These are phyloP conservation scores for Trypanosoma brucei DNA, from an alignment of 208 protist genomes.

Conservation along the genomic window DNA sequence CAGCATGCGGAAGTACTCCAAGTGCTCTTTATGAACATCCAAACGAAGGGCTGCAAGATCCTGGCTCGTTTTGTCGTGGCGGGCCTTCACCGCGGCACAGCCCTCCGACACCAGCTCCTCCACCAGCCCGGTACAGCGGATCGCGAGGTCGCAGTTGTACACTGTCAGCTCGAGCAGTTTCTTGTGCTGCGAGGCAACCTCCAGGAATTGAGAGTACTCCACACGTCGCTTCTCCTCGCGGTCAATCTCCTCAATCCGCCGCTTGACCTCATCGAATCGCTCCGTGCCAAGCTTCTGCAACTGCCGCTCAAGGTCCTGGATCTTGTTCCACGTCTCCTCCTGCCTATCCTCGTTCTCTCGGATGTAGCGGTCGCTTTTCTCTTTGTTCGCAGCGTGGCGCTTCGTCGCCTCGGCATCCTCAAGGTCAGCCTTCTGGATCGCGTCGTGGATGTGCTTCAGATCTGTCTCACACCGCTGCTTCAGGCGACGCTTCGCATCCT, in stretches of 20 bases:
- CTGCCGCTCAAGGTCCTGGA: slow-evolving; percentile 7
- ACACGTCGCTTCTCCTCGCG: slow-evolving; percentile 7
- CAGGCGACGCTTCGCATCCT: slow-evolving; percentile 8
- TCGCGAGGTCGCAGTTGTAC: slow-evolving; percentile 7
- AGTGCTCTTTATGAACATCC: slow-evolving; percentile 6
- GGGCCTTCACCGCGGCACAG: slow-evolving; percentile 5
- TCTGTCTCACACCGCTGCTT: slow-evolving; percentile 9
- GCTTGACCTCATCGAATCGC: slow-evolving; percentile 4
- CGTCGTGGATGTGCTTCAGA: slow-evolving; percentile 34
- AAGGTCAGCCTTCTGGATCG: slow-evolving; percentile 41
- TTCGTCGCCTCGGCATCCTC: slow-evolving; percentile 36
- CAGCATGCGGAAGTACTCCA: slow-evolving; percentile 9
- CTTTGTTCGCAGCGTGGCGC: slow-evolving; percentile 5
- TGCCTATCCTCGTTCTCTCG: slow-evolving; percentile 7
- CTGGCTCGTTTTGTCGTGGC: slow-evolving; percentile 10
- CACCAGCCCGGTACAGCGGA: slow-evolving; percentile 6
- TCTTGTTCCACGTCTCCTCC: slow-evolving; percentile 9
- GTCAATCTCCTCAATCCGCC: slow-evolving; percentile 7
- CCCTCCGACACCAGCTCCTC: slow-evolving; percentile 4
- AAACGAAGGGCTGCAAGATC: slow-evolving; percentile 4
- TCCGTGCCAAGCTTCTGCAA: slow-evolving; percentile 8
- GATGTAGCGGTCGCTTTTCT: slow-evolving; percentile 6
- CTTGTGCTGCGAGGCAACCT: slow-evolving; percentile 9
- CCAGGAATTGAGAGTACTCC: slow-evolving; percentile 9
- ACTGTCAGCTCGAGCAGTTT: slow-evolving; percentile 6